These are phyloP conservation scores for Xylaria sp. DNA, from an alignment of 2,329 filamentous ascomycete species.

Conservation along the genomic window DNA sequence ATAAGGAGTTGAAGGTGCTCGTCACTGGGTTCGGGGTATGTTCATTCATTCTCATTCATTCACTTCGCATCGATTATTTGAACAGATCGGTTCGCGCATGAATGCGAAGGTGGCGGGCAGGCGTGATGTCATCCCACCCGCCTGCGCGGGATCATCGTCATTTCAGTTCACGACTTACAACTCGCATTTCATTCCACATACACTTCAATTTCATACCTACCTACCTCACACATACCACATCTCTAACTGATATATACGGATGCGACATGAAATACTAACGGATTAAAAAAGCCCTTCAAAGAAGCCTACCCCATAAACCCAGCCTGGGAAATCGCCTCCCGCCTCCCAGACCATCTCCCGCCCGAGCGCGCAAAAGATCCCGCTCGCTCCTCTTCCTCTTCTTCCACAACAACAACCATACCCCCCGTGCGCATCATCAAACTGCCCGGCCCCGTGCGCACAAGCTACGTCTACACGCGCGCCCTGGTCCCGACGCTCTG, in stretches of 20 bases:
- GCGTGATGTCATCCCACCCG: no score
- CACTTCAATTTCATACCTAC: no score
- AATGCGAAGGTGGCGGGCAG: no score
- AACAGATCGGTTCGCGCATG: no score
- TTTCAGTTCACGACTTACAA: no score
- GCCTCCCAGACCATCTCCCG: slow-evolving; percentile 61
- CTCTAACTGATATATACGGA: no score
- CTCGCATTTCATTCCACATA: no score
- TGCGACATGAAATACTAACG: no score
- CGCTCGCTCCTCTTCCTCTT: slow-evolving; percentile 31
- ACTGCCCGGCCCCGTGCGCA: slow-evolving; percentile 62
- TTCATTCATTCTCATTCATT: slow-evolving; percentile 25
- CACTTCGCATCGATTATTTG: background rate
- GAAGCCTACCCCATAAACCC: slow-evolving; percentile 68
- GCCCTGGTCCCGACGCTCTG: slow-evolving; percentile 60
- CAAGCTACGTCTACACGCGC: slow-evolving; percentile 64
- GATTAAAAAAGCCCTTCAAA: slow-evolving; percentile 64
- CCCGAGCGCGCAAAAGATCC: slow-evolving; percentile 41
- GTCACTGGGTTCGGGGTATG: slow-evolving; percentile 58
- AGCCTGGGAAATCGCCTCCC: slow-evolving; percentile 70
- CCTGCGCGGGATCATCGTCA: no score
- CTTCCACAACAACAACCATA: slow-evolving; percentile 26
- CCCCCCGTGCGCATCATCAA: slow-evolving; percentile 56
- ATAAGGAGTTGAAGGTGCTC: slow-evolving; percentile 52
- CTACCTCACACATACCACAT: no score